These are phyloP conservation scores for Fusarium sp. DNA, from an alignment of 2,329 filamentous ascomycete species.

Conservation along the genomic window DNA sequence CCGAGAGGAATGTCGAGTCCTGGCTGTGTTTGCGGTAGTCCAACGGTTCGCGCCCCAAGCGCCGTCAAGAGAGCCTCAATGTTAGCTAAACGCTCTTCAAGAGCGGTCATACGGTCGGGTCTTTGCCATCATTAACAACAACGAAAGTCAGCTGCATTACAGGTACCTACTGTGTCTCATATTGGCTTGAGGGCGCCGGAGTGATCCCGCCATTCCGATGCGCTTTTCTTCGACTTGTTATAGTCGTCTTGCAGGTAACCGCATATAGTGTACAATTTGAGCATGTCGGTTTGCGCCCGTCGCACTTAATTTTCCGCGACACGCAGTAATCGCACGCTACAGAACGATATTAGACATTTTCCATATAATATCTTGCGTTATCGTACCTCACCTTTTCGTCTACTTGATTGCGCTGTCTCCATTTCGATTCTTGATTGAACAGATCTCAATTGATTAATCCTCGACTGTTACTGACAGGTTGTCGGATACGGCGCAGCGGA, in stretches of 20 bases:
- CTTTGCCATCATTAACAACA: conserved; percentile 1
- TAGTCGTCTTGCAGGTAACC: conserved; percentile 40
- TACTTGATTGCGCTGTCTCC: conserved; percentile 20
- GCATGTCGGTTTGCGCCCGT: conserved; percentile 49
- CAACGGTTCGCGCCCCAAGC: not conserved
- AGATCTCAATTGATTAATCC: not conserved
- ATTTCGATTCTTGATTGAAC: not conserved
- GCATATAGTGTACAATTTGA: conserved; percentile 51
- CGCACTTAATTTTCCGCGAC: conserved; percentile 51
- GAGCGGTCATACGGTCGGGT: conserved; percentile 11
- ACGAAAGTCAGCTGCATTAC: too few species aligned
- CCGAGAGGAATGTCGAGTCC: not conserved
- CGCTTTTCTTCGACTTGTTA: conserved; percentile 4
- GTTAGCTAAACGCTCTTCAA: conserved; percentile 30
- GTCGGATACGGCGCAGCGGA: conserved; percentile 9
- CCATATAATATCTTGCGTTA: too few species aligned
- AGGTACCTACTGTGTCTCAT: not conserved
- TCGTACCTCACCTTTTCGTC: conserved; percentile 25
- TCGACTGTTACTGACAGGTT: not conserved
- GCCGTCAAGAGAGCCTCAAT: conserved; percentile 27
- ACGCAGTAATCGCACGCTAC: conserved; percentile 50
- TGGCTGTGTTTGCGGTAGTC: not conserved
- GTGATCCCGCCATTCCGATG: not conserved
- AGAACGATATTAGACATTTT: not conserved
- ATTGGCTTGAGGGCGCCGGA: not conserved